These are phyloP conservation scores for Eutrema yunnanense DNA, from an alignment of 345 rosid species.

Conservation along the genomic window DNA sequence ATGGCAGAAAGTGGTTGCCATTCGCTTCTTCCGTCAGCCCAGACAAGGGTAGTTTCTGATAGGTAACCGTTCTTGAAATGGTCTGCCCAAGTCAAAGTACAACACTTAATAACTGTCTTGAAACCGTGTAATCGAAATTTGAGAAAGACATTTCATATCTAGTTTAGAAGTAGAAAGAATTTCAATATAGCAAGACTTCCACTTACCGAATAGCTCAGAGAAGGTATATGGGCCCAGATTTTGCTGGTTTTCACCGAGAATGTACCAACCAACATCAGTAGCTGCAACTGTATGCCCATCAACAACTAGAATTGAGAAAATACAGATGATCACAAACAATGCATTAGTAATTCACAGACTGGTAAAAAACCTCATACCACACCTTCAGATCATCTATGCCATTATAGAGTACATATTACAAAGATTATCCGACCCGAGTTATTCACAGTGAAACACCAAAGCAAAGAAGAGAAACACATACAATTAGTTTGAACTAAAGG, in stretches of 20 bases:
- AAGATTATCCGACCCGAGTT: neutral
- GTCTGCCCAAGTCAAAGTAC: slow-evolving; percentile 64
- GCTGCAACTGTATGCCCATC: slow-evolving; percentile 10
- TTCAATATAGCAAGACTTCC: neutral
- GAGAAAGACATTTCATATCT: neutral
- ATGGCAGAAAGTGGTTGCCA: slow-evolving; percentile 82
- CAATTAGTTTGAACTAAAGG: neutral
- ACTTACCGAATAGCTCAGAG: slow-evolving; percentile 68
- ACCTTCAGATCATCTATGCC: neutral
- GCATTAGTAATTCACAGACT: neutral
- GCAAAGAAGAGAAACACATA: neutral
- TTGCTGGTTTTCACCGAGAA: slow-evolving; percentile 69
- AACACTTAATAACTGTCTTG: slow-evolving; percentile 37
- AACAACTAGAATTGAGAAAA: neutral
- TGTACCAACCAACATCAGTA: slow-evolving; percentile 64
- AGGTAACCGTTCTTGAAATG: slow-evolving; percentile 77
- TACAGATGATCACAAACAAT: neutral
- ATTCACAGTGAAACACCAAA: neutral
- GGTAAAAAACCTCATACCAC: neutral
- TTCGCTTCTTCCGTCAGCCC: slow-evolving; percentile 80
- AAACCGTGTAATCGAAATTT: slow-evolving; percentile 34
- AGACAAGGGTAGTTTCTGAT: slow-evolving; percentile 59
- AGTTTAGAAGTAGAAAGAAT: neutral
- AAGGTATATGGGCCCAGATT: slow-evolving; percentile 66
- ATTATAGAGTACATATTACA: neutral